Conservation (phyloP, 495 filamentous ascomycete species). For the Elaphomyces granulatus region DNA sequence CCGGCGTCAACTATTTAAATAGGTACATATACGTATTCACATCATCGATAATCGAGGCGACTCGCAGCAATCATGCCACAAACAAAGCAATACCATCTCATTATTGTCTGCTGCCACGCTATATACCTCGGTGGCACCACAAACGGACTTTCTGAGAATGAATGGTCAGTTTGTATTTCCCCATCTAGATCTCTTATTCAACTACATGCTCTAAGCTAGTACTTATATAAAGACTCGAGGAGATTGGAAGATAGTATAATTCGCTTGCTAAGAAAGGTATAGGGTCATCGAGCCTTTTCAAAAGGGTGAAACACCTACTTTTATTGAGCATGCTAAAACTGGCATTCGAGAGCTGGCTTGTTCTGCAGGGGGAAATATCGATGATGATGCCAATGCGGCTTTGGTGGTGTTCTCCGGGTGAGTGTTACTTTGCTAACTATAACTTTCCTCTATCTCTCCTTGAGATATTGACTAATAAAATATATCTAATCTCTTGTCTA, state of each 20-base stretch:
- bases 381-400: constrained; percentile 11
- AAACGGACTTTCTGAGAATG: constrained; percentile 41
- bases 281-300: constrained; percentile 55
- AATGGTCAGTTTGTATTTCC: constrained; percentile 40
- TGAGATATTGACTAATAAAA: too few relatives aligned
- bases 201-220: background rate
- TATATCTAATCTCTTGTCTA: too few relatives aligned
- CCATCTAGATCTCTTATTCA: background rate
- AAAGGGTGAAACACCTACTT: constrained; percentile 54
- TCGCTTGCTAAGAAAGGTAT: background rate
- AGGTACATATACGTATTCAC: too few relatives aligned
- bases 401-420: constrained; percentile 60
- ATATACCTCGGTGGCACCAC: constrained; percentile 56
- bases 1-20: too few relatives aligned
- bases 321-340: constrained; percentile 53
- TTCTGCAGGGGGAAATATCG: background rate
- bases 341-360: constrained; percentile 35
- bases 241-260: background rate
- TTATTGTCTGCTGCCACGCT: constrained; percentile 70
- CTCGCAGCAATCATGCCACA: constrained; percentile 1
- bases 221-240: background rate
- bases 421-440: too few relatives aligned
- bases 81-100: constrained; percentile 29
- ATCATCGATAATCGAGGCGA: too few relatives aligned
- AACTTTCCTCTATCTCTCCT: too few relatives aligned